Percentiles rank a stretch among this genome's conserved stretches.
Conservation (phyloP, 2,329 filamentous ascomycete species). For the Fusarium sp. region DNA sequence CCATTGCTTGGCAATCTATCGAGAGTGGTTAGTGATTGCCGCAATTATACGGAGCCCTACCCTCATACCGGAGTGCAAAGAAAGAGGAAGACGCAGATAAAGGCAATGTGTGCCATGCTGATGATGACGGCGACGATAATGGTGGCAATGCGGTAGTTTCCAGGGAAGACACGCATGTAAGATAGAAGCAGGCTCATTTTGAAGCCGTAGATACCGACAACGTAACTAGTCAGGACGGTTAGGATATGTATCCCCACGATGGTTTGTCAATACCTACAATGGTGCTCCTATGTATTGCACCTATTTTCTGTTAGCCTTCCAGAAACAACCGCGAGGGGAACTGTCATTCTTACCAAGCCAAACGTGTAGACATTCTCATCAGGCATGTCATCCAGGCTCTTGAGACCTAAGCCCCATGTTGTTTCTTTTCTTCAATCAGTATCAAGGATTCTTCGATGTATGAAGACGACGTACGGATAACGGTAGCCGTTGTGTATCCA, state of each 20-base stretch:
- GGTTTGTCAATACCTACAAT: neutral
- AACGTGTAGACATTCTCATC: neutral
- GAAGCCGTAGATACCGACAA: slow-evolving; percentile 56
- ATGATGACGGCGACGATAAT: slow-evolving; percentile 49
- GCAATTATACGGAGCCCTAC: no score
- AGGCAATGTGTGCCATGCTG: slow-evolving; percentile 52
- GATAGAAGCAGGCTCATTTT: slow-evolving; percentile 58
- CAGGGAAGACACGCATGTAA: slow-evolving; percentile 58
- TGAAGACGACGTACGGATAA: neutral
- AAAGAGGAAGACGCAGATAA: slow-evolving; percentile 49
- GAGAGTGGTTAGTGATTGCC: no score
- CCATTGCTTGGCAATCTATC: slow-evolving; percentile 53
- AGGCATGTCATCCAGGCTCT: neutral
- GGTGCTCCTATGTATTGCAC: neutral
- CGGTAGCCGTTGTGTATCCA: neutral
- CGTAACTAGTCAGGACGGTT: slow-evolving; percentile 45
- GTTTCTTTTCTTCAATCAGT: neutral
- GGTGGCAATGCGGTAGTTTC: slow-evolving; percentile 48
- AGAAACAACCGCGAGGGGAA: neutral
- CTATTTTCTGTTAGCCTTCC: neutral
- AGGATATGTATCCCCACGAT: neutral
- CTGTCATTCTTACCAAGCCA: neutral
- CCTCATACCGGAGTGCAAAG: slow-evolving; percentile 48
- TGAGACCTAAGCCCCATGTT: neutral
- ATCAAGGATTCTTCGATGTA: neutral